A percentile compares a stretch with the other conserved stretches of the same genome.
Conservation (phyloP, 73 alveolate species). For the Uronychia binucleata region DNA sequence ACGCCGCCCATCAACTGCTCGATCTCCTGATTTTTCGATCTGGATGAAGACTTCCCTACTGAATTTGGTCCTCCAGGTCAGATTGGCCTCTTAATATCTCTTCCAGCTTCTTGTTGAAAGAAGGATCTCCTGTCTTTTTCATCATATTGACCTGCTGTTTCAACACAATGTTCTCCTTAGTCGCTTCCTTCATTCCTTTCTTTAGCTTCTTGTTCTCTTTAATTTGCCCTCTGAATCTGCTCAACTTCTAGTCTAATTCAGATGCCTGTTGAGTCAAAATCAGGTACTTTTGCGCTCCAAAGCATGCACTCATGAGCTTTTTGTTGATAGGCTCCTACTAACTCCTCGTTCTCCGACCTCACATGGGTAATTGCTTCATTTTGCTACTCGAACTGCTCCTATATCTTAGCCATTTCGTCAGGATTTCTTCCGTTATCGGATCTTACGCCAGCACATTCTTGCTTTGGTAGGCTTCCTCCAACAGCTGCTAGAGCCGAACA, state of each 20-base stretch:
- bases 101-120: neutral
- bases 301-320: constrained; percentile 28
- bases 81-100: neutral
- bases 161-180: constrained; percentile 4
- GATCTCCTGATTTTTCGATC: neutral
- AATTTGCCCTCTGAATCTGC: neutral
- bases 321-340: constrained; percentile 23
- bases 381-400: constrained; percentile 35
- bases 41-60: neutral
- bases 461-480: constrained; percentile 47
- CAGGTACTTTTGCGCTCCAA: constrained; percentile 8
- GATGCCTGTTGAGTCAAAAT: constrained; percentile 13
- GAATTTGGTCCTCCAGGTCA: neutral
- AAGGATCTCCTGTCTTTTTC: neutral
- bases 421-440: constrained; percentile 27
- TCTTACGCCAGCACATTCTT: constrained; percentile 33
- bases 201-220: constrained; percentile 26
- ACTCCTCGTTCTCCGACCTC: constrained; percentile 28
- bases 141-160: neutral
- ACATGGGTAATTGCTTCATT: constrained; percentile 4
- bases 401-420: constrained; percentile 26
- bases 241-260: constrained; percentile 28
- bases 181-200: constrained; percentile 3
- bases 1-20: neutral
- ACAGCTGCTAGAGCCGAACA: constrained; percentile 44